phyloP scores from a whole-genome alignment of 2,329 filamentous ascomycete species.

The Fusarium domesticum region DNA sequence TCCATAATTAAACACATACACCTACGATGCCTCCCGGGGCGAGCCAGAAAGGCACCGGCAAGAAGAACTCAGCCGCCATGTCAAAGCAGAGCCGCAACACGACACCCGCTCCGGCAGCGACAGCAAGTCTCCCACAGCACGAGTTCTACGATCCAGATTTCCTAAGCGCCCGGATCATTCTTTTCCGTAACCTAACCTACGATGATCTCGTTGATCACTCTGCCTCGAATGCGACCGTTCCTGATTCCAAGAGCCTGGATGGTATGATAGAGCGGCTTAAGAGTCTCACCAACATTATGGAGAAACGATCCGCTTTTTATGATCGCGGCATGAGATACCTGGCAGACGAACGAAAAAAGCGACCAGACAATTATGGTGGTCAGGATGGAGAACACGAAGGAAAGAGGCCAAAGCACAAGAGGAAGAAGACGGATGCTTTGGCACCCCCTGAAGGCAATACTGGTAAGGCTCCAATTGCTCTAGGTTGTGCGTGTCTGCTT shows the following conservation, averaged over 20 bases:
- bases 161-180: constrained; percentile 60
- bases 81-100: constrained; percentile 75
- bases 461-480: constrained; percentile 26
- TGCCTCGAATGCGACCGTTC: constrained; percentile 55
- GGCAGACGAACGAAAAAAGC: constrained; percentile 61
- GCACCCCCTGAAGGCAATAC: constrained; percentile 46
- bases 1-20: background rate
- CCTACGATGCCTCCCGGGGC: constrained; percentile 54
- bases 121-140: constrained; percentile 52
- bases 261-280: constrained; percentile 63
- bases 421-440: constrained; percentile 67
- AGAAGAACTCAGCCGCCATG: constrained; percentile 60
- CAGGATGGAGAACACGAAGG: constrained; percentile 49
- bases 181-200: constrained; percentile 58
- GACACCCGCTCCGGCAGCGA: constrained; percentile 54
- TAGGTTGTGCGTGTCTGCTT: background rate
- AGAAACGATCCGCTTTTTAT: constrained; percentile 64
- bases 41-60: constrained; percentile 61
- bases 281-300: constrained; percentile 63
- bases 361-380: constrained; percentile 51
- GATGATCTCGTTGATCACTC: constrained; percentile 68
- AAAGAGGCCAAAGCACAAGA: constrained; percentile 69
- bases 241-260: constrained; percentile 62
- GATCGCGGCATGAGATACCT: constrained; percentile 72
- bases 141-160: constrained; percentile 60